Evolutionary conservation across 148 eudicot genomes (phyloP), one percentile per base, ranked within the genome.

Genomic region (Amaranthus hypochondriacus): DNA sequence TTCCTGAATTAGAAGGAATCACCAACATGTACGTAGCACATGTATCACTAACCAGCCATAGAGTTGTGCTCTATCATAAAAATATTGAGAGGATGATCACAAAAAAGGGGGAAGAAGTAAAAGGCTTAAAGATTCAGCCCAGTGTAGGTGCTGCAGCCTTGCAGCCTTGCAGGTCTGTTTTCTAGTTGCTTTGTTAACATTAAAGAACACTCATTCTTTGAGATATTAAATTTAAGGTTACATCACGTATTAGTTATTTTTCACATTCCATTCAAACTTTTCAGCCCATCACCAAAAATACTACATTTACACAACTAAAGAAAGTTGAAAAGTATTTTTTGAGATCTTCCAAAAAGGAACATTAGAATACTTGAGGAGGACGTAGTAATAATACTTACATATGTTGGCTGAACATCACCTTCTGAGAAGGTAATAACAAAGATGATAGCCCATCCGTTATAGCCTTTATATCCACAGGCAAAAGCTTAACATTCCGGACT

Each of bases 381-480:
- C 15, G 56, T 28, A 60, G 11, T 11, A 50, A 52, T 51, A 63
- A 60, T 47, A 71, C 95, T 75, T 85, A 94, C 98, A 86, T 87
- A 76, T 89, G 93, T 64, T 73, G 87, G 82, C 96, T 94, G 82
- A 91, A 94, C 82, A 80, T 77, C 56, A 80, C 83, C 82, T 84
- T 86, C 75, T 94, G 98, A 71, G 97, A 89, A 83, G 98, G 91
- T 62, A 94, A 68, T 76, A 87, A 73, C 87, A 91, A 82, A 67
- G 98, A 87, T 61, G 98, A 87, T 58, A 94, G 93, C 74, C 96
- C 97, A 63, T 84, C 89, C 85, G 60, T 81, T 70, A 94, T 62
- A 82, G 89, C 92, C 73, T 87, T 85, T 56, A 88, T 81, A 86
- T 94, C 95, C 79, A 94, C 85, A 43, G 98, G 98, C 81, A 91